phyloP scores from a whole-genome alignment of 106 monocot species.

The Posidonia australis region DNA sequence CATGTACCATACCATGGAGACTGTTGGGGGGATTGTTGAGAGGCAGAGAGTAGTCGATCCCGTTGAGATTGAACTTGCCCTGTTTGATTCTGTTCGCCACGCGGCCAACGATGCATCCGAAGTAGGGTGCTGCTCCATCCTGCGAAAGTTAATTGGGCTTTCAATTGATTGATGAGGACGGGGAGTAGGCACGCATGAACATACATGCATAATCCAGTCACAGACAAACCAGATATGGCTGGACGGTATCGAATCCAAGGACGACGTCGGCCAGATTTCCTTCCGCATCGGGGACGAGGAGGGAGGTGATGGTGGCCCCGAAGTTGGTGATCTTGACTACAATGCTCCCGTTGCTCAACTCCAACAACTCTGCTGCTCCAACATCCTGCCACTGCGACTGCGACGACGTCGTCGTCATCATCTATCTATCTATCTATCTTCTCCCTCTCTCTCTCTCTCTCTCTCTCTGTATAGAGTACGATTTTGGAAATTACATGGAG shows the following conservation, averaged over 20 bases:
- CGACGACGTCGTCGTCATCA: not conserved
- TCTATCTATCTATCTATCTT: no score
- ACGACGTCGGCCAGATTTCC: conserved; percentile 70
- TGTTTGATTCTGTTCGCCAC: conserved; percentile 64
- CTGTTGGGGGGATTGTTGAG: conserved; percentile 54
- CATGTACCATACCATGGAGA: conserved; percentile 41
- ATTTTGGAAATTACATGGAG: no score
- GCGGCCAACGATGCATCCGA: conserved; percentile 67
- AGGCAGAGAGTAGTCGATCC: conserved; percentile 38
- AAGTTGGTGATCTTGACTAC: conserved; percentile 50
- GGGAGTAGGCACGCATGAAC: not conserved
- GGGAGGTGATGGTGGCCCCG: conserved; percentile 75
- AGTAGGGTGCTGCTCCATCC: conserved; percentile 40
- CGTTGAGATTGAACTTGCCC: conserved; percentile 53
- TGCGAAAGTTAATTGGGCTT: not conserved
- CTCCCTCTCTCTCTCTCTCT: no score
- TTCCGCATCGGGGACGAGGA: conserved; percentile 66
- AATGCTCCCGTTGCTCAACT: conserved; percentile 56
- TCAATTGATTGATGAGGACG: not conserved
- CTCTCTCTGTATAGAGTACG: no score
- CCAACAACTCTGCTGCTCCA: conserved; percentile 30
- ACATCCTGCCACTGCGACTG: no score
- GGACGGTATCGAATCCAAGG: conserved; percentile 65
- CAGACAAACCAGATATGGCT: conserved; percentile 43
- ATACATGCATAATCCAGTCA: not conserved